Evolutionary conservation across 352 stramenopile genomes (phyloP), one percentile per base, ranked within the genome.

Genomic region (Blastocystis sp.): DNA sequence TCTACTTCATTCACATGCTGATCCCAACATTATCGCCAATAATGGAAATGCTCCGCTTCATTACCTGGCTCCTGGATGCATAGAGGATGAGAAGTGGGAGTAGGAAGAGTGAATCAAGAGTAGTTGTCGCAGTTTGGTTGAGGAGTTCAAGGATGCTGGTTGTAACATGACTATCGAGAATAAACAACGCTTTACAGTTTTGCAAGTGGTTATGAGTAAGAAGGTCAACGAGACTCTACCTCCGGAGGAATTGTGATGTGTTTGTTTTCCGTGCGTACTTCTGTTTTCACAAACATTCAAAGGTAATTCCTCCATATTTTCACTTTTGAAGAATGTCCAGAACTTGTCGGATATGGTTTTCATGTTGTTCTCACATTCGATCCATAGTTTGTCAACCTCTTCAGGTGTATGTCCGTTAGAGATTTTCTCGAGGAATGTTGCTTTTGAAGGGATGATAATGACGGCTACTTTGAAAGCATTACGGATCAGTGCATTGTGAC

Each of bases 401-500:
- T 66, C 9, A 19, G 44, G 48, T 44, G 73, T 84, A 3, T 66
- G 56, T 66, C 59, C 53, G n/a, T 56, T 56, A 11, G 73, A 84
- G n/a, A 89, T 70, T 30, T 89, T 89, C 24, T 42, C n/a, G 5
- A 89, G 13, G 30, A 89, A 89, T 9, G 78, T 89, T 4, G 37
- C 78, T 58, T 69, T 69, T 0, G 78, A 89, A 3, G 78, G 78
- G 27, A 59, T 59, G 40, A 89, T 69, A n/a, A 89, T 69, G 4
- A 89, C 78, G 6, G 78, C 78, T 19, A 89, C 53, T n/a, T 78
- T 79, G 54, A 89, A 89, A 13, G 78, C 78, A 27, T 89, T 89
- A 9, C 78, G 60, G 7, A 89, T 51, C 24, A 89, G 11, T 33
- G 69, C 57, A 53, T 70, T 89, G 48, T 89, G 78, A 57, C 78